Percentiles rank a stretch among this genome's conserved stretches.
Conservation (phyloP, 495 filamentous ascomycete species). For the Hypomontagnella monticulosa region DNA sequence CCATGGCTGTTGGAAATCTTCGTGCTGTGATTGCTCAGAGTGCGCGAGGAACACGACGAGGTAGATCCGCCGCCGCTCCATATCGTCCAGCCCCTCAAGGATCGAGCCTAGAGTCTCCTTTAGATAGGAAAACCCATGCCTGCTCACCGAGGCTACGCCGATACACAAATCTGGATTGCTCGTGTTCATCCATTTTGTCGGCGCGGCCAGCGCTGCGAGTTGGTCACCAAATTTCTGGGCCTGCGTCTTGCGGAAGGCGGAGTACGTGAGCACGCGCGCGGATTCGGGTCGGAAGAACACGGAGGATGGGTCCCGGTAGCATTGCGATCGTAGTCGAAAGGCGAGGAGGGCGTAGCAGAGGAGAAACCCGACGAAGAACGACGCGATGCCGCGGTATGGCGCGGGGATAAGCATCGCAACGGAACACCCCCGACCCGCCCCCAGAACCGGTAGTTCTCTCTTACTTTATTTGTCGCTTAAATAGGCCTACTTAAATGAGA, state of each 20-base stretch:
- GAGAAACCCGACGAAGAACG: constrained; percentile 32
- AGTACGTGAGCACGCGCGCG: constrained; percentile 35
- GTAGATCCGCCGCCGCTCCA: constrained; percentile 57
- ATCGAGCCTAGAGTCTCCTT: constrained; percentile 44
- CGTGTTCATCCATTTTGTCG: constrained; percentile 25
- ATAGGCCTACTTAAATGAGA: no score
- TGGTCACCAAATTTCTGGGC: constrained; percentile 28
- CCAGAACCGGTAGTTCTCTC: background rate
- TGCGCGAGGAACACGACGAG: constrained; percentile 64
- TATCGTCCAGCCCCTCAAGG: constrained; percentile 56
- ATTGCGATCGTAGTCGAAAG: constrained; percentile 28
- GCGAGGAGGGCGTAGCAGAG: constrained; percentile 25
- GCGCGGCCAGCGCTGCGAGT: constrained; percentile 20
- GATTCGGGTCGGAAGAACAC: constrained; percentile 35
- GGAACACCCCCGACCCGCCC: background rate
- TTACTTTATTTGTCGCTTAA: no score
- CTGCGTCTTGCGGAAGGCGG: constrained; percentile 37
- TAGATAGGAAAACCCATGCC: constrained; percentile 30
- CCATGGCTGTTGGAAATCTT: constrained; percentile 60
- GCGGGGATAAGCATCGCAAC: constrained; percentile 26
- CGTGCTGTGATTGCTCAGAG: constrained; percentile 57
- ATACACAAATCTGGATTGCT: constrained; percentile 30
- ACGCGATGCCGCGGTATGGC: constrained; percentile 30
- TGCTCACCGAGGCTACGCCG: constrained; percentile 34
- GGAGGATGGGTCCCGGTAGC: constrained; percentile 38